Percentiles rank a stretch among this genome's conserved stretches.
These are phyloP conservation scores for Solanum etuberosum DNA, from an alignment of 257 asterid species.

Conservation along the genomic window DNA sequence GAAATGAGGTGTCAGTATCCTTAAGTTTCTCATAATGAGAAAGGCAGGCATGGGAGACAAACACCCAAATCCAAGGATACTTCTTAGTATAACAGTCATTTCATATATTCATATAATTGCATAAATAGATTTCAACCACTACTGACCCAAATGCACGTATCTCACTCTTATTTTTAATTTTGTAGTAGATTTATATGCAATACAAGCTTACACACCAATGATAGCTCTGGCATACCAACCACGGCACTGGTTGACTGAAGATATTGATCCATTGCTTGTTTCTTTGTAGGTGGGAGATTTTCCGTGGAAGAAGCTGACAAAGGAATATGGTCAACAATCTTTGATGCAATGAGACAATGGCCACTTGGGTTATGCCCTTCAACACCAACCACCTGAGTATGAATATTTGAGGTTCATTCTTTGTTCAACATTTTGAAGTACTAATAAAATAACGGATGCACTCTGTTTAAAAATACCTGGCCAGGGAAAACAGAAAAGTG, in stretches of 20 bases:
- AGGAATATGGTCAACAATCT: conserved; percentile 53
- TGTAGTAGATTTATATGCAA: neutral
- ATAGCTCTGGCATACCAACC: conserved; percentile 37
- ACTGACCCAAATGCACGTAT: too few species aligned
- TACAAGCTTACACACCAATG: conserved; percentile 53
- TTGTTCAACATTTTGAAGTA: conserved; percentile 5
- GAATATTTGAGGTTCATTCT: conserved; percentile 8
- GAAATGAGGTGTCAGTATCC: neutral
- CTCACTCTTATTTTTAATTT: neutral
- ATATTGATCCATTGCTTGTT: conserved; percentile 46
- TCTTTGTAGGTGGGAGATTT: conserved; percentile 50
- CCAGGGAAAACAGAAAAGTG: conserved; percentile 94
- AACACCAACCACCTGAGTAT: conserved; percentile 68
- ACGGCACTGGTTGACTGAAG: conserved; percentile 25
- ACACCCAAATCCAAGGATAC: neutral
- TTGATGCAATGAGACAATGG: conserved; percentile 88
- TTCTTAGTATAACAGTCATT: neutral
- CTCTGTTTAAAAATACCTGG: conserved; percentile 39
- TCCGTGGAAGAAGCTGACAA: conserved; percentile 35
- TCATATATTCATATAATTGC: neutral
- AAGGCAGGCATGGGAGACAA: neutral
- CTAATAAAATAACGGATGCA: conserved; percentile 8
- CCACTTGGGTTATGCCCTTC: conserved; percentile 99
- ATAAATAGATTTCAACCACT: neutral
- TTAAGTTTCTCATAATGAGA: neutral